Conservation (phyloP, 2,329 filamentous ascomycete genomes). For the Aspergillus neoniger region DNA sequence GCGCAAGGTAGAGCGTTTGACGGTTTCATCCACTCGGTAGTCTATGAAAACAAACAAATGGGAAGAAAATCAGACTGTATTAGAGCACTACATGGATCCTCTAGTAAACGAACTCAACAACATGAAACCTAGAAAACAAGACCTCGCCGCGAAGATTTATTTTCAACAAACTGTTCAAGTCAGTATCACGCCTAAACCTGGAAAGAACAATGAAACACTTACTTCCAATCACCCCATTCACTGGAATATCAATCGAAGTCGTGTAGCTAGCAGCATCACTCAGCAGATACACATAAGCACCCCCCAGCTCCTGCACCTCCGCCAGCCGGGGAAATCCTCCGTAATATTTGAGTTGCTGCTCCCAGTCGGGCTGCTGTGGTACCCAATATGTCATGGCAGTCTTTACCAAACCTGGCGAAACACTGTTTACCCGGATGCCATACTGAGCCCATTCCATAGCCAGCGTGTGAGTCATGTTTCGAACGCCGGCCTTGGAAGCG, state of each 20-base stretch:
- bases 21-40: no score
- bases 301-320: conserved; percentile 53
- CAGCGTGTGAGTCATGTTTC: conserved; percentile 52
- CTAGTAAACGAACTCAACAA: no score
- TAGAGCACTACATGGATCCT: no score
- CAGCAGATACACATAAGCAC: conserved; percentile 53
- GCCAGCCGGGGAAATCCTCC: conserved; percentile 56
- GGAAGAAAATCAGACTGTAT: no score
- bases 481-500: conserved; percentile 48
- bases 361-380: conserved; percentile 53
- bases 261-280: conserved; percentile 52
- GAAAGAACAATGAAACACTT: conserved; percentile 2
- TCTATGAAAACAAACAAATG: no score
- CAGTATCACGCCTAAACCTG: rapidly evolving
- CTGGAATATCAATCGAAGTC: conserved; percentile 52
- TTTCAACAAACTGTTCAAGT: not conserved
- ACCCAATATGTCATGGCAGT: conserved; percentile 53
- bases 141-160: no score
- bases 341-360: conserved; percentile 57
- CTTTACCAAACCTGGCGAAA: conserved; percentile 39
- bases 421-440: conserved; percentile 68
- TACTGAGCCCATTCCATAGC: conserved; percentile 70
- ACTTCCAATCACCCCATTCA: conserved; percentile 52
- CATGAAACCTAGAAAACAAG: no score
- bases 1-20: no score